Evolutionary conservation across 345 rosid genomes (phyloP).

Genomic region (Streptanthus diversifolius): DNA sequence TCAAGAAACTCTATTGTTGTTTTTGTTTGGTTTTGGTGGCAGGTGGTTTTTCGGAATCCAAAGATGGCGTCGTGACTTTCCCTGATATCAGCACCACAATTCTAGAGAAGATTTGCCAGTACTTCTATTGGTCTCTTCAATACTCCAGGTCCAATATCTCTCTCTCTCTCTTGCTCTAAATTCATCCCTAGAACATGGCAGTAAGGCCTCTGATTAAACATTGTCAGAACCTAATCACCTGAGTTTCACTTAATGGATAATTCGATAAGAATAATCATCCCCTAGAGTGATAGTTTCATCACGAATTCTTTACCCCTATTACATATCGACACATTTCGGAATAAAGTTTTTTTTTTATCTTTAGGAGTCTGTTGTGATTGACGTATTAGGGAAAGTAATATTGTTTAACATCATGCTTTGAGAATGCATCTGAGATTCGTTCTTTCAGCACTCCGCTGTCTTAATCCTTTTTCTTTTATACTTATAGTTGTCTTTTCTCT

Average conservation of each 20-base stretch:
- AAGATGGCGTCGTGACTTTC: conserved; percentile 77
- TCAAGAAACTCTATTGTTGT: conserved; percentile 3
- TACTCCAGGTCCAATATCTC: conserved; percentile 54
- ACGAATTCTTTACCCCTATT: not conserved
- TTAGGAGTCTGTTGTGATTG: not conserved
- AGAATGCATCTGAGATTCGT: not conserved
- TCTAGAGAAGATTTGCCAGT: conserved; percentile 88
- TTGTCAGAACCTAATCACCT: not conserved
- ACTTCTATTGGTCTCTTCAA: conserved; percentile 86
- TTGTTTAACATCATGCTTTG: not conserved
- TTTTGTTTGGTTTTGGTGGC: conserved; percentile 6
- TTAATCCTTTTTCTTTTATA: not conserved
- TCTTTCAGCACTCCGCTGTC: not conserved
- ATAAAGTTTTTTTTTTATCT: not conserved
- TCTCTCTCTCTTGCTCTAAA: not conserved
- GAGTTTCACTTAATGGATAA: not conserved
- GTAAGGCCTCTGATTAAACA: not conserved
- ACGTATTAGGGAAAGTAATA: not conserved
- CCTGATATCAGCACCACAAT: conserved; percentile 79
- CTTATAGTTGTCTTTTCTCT: not conserved
- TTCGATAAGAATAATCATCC: not conserved
- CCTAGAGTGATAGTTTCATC: not conserved
- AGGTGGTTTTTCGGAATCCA: conserved; percentile 70
- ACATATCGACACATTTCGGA: not conserved
- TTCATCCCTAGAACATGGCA: not conserved